phyloP scores from a whole-genome alignment of 2,329 filamentous ascomycete species.

The Graphium sp. region DNA sequence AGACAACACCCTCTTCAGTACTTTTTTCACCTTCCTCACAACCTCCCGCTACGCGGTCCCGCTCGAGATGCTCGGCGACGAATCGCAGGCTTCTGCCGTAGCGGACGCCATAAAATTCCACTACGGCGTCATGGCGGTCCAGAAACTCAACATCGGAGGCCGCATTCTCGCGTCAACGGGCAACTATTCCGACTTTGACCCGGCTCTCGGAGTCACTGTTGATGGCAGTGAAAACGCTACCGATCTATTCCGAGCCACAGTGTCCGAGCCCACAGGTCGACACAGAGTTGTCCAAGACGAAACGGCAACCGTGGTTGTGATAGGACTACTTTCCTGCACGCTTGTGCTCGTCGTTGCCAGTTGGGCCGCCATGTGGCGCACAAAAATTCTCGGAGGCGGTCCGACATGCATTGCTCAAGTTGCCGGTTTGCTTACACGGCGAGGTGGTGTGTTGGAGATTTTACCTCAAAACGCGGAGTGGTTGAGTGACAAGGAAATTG shows the following conservation, averaged over 20 bases:
- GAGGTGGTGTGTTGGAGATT: slow-evolving; percentile 15
- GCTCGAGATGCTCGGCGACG: slow-evolving; percentile 8
- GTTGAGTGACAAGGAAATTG: slow-evolving; percentile 5
- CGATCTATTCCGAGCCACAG: too few relatives aligned
- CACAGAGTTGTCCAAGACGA: slow-evolving; percentile 12
- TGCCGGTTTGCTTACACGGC: slow-evolving; percentile 17
- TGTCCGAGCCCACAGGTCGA: slow-evolving; percentile 5
- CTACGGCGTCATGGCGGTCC: slow-evolving; percentile 18
- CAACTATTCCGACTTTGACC: slow-evolving; percentile 7
- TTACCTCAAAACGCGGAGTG: slow-evolving; percentile 1
- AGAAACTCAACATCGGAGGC: slow-evolving; percentile 14
- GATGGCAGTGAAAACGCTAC: slow-evolving; percentile 5
- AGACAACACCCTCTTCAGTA: slow-evolving; percentile 12
- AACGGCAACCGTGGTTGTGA: slow-evolving; percentile 15
- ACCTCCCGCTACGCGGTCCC: slow-evolving; percentile 16
- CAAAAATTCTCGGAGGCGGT: too few relatives aligned
- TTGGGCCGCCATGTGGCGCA: slow-evolving; percentile 14
- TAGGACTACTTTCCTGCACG: slow-evolving; percentile 13
- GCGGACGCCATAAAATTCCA: slow-evolving; percentile 16
- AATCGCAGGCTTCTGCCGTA: slow-evolving; percentile 7
- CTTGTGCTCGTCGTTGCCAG: slow-evolving; percentile 11
- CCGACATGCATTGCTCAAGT: slow-evolving; percentile 18
- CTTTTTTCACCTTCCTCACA: slow-evolving; percentile 17
- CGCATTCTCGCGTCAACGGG: slow-evolving; percentile 10
- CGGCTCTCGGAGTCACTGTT: slow-evolving; percentile 5